Evolutionary conservation across 176 grass and related monocot species (phyloP).

Genomic region (Raddia distichophylla): DNA sequence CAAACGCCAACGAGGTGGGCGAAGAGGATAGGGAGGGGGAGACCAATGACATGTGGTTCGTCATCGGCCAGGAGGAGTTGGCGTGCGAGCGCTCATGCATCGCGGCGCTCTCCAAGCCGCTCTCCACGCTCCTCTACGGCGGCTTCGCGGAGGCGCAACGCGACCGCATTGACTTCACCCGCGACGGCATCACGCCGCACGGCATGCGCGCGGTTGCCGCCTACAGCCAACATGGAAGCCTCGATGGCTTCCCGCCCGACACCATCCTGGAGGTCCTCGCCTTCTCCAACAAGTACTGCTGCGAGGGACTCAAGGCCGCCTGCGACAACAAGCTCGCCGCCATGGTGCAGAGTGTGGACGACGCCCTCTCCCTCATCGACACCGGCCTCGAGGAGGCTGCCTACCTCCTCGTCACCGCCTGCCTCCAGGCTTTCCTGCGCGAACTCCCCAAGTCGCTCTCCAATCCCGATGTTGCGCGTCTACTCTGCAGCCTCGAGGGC

Average conservation of each 20-base stretch:
- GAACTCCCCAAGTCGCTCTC: constrained; percentile 79
- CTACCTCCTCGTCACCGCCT: constrained; percentile 71
- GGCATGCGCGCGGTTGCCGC: constrained; percentile 75
- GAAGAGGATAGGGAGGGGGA: constrained; percentile 40
- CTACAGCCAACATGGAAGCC: constrained; percentile 61
- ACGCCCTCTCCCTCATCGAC: constrained; percentile 75
- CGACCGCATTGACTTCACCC: constrained; percentile 80
- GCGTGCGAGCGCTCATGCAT: constrained; percentile 84
- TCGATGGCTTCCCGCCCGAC: constrained; percentile 63
- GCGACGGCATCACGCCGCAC: constrained; percentile 65
- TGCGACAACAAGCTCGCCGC: constrained; percentile 76
- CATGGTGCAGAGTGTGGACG: constrained; percentile 61
- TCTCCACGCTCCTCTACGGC: constrained; percentile 89
- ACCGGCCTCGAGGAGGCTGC: constrained; percentile 79
- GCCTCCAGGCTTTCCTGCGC: constrained; percentile 90
- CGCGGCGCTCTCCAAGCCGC: constrained; percentile 70
- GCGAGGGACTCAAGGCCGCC: constrained; percentile 70
- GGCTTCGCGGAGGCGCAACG: constrained; percentile 83
- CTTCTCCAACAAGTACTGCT: constrained; percentile 96
- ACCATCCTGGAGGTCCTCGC: constrained; percentile 71
- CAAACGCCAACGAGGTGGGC: neutral
- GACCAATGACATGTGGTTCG: constrained; percentile 81
- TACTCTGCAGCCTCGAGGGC: constrained; percentile 85
- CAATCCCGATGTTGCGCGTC: constrained; percentile 59
- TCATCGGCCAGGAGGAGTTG: constrained; percentile 81